phyloP scores from a whole-genome alignment of 2,329 filamentous ascomycete genomes.

The Aspergillus nomiae region DNA sequence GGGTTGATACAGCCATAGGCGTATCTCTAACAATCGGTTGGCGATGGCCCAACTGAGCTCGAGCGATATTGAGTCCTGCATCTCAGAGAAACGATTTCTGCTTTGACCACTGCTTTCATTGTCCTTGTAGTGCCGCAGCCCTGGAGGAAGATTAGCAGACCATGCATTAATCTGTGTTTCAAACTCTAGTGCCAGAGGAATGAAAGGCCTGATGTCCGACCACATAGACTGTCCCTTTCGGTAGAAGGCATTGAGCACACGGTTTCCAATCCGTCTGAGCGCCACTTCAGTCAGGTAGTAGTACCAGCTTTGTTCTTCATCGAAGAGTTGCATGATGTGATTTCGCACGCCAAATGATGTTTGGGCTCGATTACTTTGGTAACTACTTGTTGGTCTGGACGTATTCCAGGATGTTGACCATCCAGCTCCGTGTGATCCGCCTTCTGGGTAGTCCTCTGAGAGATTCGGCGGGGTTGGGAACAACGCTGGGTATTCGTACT shows the following conservation, averaged over 20 bases:
- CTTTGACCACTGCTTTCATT: not conserved
- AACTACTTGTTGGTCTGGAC: not conserved
- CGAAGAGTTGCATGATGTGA: conserved; percentile 17
- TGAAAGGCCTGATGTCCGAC: conserved; percentile 26
- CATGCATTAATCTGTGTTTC: conserved; percentile 29
- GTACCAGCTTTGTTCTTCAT: conserved; percentile 45
- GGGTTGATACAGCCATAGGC: conserved; percentile 33
- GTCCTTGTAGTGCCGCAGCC: conserved; percentile 28
- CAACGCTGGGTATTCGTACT: conserved; percentile 37
- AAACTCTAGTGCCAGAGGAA: conserved; percentile 31
- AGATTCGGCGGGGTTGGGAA: conserved; percentile 33
- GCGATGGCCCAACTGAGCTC: conserved; percentile 32
- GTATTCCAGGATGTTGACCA: not conserved
- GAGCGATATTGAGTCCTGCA: not conserved
- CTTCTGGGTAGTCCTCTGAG: conserved; percentile 11
- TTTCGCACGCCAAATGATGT: conserved; percentile 2
- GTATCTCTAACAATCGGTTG: conserved; percentile 30
- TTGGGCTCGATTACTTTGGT: not conserved
- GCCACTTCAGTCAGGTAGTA: conserved; percentile 50
- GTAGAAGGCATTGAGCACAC: conserved; percentile 41
- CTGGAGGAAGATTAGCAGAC: conserved; percentile 30
- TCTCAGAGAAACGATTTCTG: not conserved
- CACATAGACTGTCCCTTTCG: conserved; percentile 20
- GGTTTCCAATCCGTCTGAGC: conserved; percentile 45
- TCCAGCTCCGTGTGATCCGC: not conserved